Evolutionary conservation across 2,329 filamentous ascomycete genomes (phyloP).

Genomic region (Fusarium sp.): DNA sequence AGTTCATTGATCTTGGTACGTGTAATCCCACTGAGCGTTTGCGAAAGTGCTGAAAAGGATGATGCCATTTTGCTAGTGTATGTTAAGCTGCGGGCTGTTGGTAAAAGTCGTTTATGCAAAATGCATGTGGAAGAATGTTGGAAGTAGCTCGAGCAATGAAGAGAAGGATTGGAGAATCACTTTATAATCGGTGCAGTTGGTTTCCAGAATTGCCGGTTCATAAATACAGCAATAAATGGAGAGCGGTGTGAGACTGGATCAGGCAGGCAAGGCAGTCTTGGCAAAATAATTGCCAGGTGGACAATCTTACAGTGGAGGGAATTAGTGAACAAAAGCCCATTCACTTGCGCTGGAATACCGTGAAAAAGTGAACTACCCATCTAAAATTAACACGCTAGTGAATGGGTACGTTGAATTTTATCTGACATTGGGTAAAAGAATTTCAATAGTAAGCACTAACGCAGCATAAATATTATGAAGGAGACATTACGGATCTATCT

Average conservation of each 20-base stretch:
- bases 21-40: background rate
- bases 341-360: background rate
- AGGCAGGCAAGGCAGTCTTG: background rate
- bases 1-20: background rate
- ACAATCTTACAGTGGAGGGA: background rate
- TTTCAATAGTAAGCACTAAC: background rate
- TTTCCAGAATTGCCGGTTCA: background rate
- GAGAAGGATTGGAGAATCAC: rapidly evolving
- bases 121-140: background rate
- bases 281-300: background rate
- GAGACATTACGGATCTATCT: background rate
- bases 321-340: background rate
- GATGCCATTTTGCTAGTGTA: background rate
- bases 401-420: background rate
- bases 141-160: background rate
- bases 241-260: background rate
- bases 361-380: background rate
- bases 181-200: background rate
- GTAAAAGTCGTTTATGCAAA: background rate
- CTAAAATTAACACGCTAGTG: background rate
- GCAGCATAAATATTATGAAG: background rate
- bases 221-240: background rate
- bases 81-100: background rate
- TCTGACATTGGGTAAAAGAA: background rate
- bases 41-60: background rate